Percentiles rank a stretch among this genome's conserved stretches.
Conservation (phyloP, 1,284 basidiomycete genomes). For the Tilletia walkeri region DNA sequence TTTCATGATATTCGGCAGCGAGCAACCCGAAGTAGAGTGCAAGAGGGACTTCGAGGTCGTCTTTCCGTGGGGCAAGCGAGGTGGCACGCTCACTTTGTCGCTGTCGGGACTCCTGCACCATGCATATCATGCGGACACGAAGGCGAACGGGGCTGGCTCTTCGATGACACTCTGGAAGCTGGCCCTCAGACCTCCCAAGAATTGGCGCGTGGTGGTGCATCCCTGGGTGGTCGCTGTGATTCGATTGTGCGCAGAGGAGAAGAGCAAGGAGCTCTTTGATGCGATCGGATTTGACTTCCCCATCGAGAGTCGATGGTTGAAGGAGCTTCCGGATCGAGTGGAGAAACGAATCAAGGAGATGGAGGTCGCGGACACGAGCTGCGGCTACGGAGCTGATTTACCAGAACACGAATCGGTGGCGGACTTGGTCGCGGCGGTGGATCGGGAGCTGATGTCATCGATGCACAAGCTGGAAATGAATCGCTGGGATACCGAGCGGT, state of each 20-base stretch:
- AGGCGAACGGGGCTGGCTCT: background rate
- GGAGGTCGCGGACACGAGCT: background rate
- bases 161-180: background rate
- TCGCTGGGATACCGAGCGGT: background rate
- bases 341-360: background rate
- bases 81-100: background rate
- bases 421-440: background rate
- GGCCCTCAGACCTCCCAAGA: background rate
- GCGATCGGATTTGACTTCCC: background rate
- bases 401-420: background rate
- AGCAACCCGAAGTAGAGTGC: slow-evolving; percentile 1
- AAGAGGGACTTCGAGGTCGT: slow-evolving; percentile 4
- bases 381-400: slow-evolving; percentile 8
- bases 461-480: background rate
- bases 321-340: slow-evolving; percentile 5
- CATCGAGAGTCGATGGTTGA: background rate
- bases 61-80: slow-evolving; percentile 27
- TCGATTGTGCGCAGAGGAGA: background rate
- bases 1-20: slow-evolving; percentile 14
- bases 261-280: background rate
- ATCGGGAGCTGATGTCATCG: background rate
- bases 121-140: background rate
- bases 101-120: slow-evolving; percentile 4
- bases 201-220: background rate
- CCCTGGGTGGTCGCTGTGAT: background rate